Evolutionary conservation across 305 asterid species (phyloP).

Genomic region (Solanum chacoense): DNA sequence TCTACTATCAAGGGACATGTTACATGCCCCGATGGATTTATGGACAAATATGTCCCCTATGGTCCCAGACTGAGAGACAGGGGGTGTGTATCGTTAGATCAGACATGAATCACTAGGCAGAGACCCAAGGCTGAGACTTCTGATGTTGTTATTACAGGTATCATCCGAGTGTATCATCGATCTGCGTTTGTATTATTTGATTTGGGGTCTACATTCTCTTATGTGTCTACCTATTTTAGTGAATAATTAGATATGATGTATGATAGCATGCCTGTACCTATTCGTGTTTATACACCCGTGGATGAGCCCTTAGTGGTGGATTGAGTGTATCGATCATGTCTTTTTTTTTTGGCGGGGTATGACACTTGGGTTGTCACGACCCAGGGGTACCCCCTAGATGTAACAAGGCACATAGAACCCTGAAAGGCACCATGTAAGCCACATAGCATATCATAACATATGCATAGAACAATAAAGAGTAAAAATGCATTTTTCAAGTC

Average conservation of each 20-base stretch:
- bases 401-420: too few relatives aligned
- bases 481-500: too few relatives aligned
- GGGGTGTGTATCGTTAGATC: neutral
- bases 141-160: neutral
- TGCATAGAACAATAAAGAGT: too few relatives aligned
- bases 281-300: neutral
- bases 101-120: neutral
- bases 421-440: too few relatives aligned
- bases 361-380: neutral
- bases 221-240: neutral
- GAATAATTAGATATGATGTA: neutral
- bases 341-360: neutral
- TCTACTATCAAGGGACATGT: too few relatives aligned
- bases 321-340: neutral
- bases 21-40: too few relatives aligned
- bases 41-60: neutral
- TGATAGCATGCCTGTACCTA: neutral
- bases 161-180: neutral
- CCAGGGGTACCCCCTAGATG: too few relatives aligned
- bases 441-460: too few relatives aligned
- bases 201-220: neutral
- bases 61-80: neutral
- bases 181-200: neutral
- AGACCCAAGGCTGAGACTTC: neutral
- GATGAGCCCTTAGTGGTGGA: neutral